Conservation (phyloP, 2,329 filamentous ascomycete genomes). For the Phialemonium atrogriseum region DNA sequence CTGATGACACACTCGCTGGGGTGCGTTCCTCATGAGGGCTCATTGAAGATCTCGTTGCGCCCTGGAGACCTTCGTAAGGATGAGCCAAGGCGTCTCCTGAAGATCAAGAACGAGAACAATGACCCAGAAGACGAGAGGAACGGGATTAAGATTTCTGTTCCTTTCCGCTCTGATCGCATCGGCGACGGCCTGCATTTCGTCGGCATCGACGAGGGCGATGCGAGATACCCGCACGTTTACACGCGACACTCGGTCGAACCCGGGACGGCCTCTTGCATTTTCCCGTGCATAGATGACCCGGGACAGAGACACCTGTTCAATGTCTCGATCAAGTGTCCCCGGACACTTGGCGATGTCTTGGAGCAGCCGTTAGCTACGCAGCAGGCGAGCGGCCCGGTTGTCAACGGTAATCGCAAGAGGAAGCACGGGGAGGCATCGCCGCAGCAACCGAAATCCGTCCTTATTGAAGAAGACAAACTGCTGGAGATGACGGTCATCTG, state of each 20-base stretch:
- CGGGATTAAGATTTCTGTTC: slow-evolving; percentile 46
- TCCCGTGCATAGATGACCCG: slow-evolving; percentile 86
- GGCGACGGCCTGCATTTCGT: slow-evolving; percentile 90
- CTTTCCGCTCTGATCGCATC: slow-evolving; percentile 67
- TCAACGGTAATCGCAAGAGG: slow-evolving; percentile 25
- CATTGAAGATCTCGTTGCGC: slow-evolving; percentile 33
- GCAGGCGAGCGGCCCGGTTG: slow-evolving; percentile 14
- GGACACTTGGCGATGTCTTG: slow-evolving; percentile 74
- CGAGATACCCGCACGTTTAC: slow-evolving; percentile 84
- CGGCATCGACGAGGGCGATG: slow-evolving; percentile 70
- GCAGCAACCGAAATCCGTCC: slow-evolving; percentile 10
- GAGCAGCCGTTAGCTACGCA: slow-evolving; percentile 37
- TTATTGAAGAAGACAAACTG: slow-evolving; percentile 72
- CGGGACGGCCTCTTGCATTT: slow-evolving; percentile 75
- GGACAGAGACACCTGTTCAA: slow-evolving; percentile 79
- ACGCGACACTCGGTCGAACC: slow-evolving; percentile 73
- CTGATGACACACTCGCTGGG: slow-evolving; percentile 24
- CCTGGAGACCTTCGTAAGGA: slow-evolving; percentile 24
- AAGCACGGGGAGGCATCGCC: slow-evolving; percentile 27
- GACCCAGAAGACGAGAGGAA: slow-evolving; percentile 12
- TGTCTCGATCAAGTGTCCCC: slow-evolving; percentile 76
- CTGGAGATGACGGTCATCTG: slow-evolving; percentile 86
- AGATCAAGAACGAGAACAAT: slow-evolving; percentile 16
- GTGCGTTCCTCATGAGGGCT: slow-evolving; percentile 47
- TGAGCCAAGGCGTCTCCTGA: slow-evolving; percentile 11